These are phyloP conservation scores for Eucalyptus camaldulensis DNA, from an alignment of 345 rosid species.

Conservation along the genomic window DNA sequence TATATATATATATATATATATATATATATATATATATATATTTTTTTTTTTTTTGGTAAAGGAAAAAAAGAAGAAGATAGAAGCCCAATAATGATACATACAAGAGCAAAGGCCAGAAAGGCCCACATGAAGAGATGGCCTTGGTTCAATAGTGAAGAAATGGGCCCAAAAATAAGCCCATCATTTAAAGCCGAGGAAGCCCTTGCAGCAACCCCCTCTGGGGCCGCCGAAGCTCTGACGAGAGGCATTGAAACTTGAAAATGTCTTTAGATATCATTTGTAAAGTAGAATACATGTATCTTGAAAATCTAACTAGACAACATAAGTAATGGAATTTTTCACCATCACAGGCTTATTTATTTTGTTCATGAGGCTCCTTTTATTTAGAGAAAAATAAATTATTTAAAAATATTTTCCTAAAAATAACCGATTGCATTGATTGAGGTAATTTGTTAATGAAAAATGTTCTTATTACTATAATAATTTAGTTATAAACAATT, in stretches of 20 bases:
- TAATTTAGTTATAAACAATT: too few species aligned
- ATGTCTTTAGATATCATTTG: not conserved
- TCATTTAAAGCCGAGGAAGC: not conserved
- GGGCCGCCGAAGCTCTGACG: not conserved
- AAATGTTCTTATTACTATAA: too few species aligned
- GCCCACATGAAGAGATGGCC: not conserved
- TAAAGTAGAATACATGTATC: not conserved
- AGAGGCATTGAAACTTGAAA: not conserved
- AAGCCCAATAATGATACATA: not conserved
- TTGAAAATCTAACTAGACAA: not conserved
- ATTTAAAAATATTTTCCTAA: too few species aligned
- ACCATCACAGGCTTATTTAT: not conserved
- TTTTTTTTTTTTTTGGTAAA: too few species aligned
- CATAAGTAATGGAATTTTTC: not conserved
- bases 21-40: too few species aligned
- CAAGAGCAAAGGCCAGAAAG: not conserved
- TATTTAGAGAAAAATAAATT: not conserved
- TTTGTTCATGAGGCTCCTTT: not conserved
- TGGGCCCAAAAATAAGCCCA: not conserved
- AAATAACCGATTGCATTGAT: fast-evolving
- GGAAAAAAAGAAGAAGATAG: too few species aligned
- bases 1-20: too few species aligned
- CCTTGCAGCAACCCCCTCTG: not conserved
- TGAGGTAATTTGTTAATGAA: too few species aligned
- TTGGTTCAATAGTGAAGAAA: not conserved